Percentiles rank a stretch among this genome's conserved stretches.
These are phyloP conservation scores for Zalaria sp. DNA, from an alignment of 2,329 filamentous ascomycete species.

Conservation along the genomic window DNA sequence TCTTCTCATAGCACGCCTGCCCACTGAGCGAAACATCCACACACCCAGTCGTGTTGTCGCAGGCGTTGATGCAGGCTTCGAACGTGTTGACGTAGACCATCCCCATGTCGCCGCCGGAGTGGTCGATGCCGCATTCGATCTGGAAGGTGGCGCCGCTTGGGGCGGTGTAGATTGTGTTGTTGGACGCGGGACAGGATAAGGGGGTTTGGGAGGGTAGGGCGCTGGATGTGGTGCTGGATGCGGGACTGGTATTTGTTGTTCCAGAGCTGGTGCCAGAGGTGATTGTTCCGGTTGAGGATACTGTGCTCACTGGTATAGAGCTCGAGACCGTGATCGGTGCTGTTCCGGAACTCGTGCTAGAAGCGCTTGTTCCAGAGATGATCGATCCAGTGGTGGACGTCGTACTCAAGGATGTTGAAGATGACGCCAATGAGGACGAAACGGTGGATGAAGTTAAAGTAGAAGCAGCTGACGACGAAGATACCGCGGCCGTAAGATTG, in stretches of 20 bases:
- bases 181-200: conserved; percentile 8
- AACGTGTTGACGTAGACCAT: conserved; percentile 8
- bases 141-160: conserved; percentile 11
- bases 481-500: conserved; percentile 1
- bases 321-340: not conserved
- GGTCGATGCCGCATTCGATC: conserved; percentile 14
- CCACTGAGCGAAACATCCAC: conserved; percentile 12
- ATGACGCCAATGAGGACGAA: no score
- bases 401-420: no score
- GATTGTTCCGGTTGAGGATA: conserved; percentile 4
- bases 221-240: conserved; percentile 1
- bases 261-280: not conserved
- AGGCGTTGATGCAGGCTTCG: conserved; percentile 11
- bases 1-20: conserved; percentile 14
- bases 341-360: no score
- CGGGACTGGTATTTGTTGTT: conserved; percentile 1
- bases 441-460: no score
- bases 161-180: conserved; percentile 9
- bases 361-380: no score
- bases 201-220: conserved; percentile 11
- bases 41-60: conserved; percentile 9
- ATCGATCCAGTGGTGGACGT: no score
- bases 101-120: conserved; percentile 8
- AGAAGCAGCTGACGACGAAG: not conserved
- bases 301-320: conserved; percentile 1